Percentiles rank a stretch among this genome's conserved stretches.
These are phyloP conservation scores for Lumnitzera racemosa DNA, from an alignment of 345 rosid species.

Conservation along the genomic window DNA sequence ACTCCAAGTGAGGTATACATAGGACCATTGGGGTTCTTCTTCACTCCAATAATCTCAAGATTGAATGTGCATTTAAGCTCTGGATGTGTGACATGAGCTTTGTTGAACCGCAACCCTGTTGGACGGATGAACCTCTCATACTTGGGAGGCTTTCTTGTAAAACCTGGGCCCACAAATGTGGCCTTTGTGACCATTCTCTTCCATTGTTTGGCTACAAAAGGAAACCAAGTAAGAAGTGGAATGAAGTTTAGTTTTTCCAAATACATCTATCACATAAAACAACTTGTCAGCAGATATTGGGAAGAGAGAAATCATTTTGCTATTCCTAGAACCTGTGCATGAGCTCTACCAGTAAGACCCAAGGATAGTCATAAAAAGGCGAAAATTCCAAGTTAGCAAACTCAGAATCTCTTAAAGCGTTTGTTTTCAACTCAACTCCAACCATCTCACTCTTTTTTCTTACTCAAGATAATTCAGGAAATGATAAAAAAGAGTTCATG, in stretches of 20 bases:
- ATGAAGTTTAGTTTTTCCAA: too few relatives aligned
- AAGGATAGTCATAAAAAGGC: too few relatives aligned
- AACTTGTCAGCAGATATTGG: too few relatives aligned
- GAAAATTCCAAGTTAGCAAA: too few relatives aligned
- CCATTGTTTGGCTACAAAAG: conserved; percentile 87
- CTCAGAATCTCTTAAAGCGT: background rate
- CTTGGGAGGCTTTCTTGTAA: conserved; percentile 97
- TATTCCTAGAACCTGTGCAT: too few relatives aligned
- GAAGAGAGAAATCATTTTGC: too few relatives aligned
- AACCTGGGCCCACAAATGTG: conserved; percentile 91
- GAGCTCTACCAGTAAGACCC: too few relatives aligned
- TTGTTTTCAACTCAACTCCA: too few relatives aligned
- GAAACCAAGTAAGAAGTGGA: background rate
- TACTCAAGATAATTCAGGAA: too few relatives aligned
- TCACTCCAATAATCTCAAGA: conserved; percentile 84
- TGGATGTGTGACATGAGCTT: conserved; percentile 95
- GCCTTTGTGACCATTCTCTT: conserved; percentile 96
- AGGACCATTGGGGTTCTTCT: conserved; percentile 95
- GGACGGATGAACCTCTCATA: conserved; percentile 97
- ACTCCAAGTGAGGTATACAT: conserved; percentile 98
- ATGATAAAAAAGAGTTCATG: background rate
- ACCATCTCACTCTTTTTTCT: too few relatives aligned
- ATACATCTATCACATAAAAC: background rate
- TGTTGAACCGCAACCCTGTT: conserved; percentile 79
- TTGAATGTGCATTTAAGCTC: conserved; percentile 88